Conservation (phyloP, 2,329 filamentous ascomycete species). For the Exserohilum rostratum region DNA sequence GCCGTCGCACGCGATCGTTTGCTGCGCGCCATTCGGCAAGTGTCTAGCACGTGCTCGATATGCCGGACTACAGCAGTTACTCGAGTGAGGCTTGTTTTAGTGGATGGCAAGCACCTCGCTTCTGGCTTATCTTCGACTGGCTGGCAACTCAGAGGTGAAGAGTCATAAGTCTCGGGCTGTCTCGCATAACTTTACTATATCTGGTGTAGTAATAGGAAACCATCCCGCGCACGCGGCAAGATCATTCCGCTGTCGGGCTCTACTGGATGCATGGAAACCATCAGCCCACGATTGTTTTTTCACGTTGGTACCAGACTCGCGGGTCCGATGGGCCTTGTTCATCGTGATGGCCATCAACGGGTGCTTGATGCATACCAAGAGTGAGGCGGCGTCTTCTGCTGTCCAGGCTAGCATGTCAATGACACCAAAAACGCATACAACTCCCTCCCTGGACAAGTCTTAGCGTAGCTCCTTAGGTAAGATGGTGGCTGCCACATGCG, state of each 20-base stretch:
- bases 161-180: not conserved
- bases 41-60: not conserved
- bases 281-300: conserved; percentile 2
- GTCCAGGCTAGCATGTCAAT: not conserved
- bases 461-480: not conserved
- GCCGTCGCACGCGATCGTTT: conserved; percentile 4
- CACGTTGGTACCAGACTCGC: conserved; percentile 3
- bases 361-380: not conserved
- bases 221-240: conserved; percentile 4
- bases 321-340: not conserved
- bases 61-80: not conserved
- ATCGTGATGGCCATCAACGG: conserved; percentile 4
- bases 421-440: not conserved
- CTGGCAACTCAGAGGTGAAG: not conserved
- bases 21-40: not conserved
- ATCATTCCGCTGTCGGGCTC: conserved; percentile 6
- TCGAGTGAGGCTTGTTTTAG: not conserved
- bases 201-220: not conserved
- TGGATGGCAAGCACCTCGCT: not conserved
- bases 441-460: not conserved
- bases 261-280: not conserved
- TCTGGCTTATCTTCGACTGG: not conserved
- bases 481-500: not conserved
- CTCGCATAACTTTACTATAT: conserved; percentile 1
- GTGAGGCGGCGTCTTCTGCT: not conserved